Evolutionary conservation across 1,139 yeast species (phyloP), one percentile per base, ranked within the genome.

Genomic region (Kurtzmaniella quercitrusa): DNA sequence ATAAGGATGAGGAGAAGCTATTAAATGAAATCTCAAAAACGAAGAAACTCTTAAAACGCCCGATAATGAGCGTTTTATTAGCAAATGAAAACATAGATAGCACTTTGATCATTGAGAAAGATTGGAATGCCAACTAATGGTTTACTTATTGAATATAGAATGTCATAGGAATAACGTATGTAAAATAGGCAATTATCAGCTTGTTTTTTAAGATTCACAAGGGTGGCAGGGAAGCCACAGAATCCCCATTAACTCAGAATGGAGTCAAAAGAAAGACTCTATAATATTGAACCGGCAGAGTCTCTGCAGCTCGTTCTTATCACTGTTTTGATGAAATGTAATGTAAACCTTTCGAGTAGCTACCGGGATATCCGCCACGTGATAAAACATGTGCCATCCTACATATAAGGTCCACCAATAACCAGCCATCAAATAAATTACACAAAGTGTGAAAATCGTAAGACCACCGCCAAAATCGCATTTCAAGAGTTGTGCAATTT

Each of bases 361-460:
- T n/a, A n/a, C n/a, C n/a, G n/a, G n/a, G n/a, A n/a, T n/a, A n/a
- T n/a, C n/a, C n/a, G n/a, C n/a, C 34, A 30, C 34, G 34, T 30
- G 34, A 30, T 16, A 14, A 12, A 12, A 5, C 30, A 5, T 12
- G 11, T 21, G 11, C n/a, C 12, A 5, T 26, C 12, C 30, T 26
- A 14, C 30, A 26, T 14, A 26, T 9, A 5, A 30, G 15, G 34
- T 23, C 33, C 33, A 26, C 39, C 39, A 37, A 37, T 37, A 17
- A 21, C 28, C 41, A 38, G 19, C 36, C 19, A 23, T 18, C 26
- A 32, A 38, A 9, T 32, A 33, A 39, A 28, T 38, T 43, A 37
- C 44, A 45, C 47, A 38, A 42, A 43, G 38, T 17, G 12, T 5
- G 39, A 42, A 42, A 45, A 47, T 45, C 47, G 45, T 45, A 46